Evolutionary conservation across 148 eudicot genomes (phyloP), one percentile per base, ranked within the genome.

Genomic region (Chenopodium formosanum): DNA sequence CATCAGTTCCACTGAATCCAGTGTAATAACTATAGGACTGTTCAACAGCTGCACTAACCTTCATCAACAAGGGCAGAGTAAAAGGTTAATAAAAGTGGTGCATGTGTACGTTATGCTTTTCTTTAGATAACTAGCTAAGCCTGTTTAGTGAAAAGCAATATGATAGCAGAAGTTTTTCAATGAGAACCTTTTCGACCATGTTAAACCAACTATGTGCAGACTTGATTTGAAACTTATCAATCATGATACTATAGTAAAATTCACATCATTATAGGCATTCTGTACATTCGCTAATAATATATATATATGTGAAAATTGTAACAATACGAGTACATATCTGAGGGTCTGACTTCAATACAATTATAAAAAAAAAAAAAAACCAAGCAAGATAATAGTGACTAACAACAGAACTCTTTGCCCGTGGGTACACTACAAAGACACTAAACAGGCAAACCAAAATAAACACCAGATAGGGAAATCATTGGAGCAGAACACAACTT

Each of bases 11-110:
- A 64, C 82, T 85, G 71, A 82, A 83, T 74, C 87, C 87, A 84
- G 79, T 60, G 80, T 88, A 88, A 80, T 76, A 86, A 52, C 81
- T 82, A 77, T 84, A 86, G 13, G 88, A 82, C 77, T 88, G 88
- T 70, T 84, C 88, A 77, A 83, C 85, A 80, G 47, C 65, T 13
- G 88, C 80, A 69, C 73, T 80, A 79, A 88, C 88, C 90, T 88
- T 78, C 77, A 84, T 27, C 62, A 81, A 58, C n/a, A 75, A 60
- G 53, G 78, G 37, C 52, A 76, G 80, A 60, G 68, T 16, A 40
- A 32, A 58, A 40, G 62, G 31, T 37, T 12, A 14, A 20, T 60
- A 52, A 66, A 2, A 77, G 10, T 48, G 22, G 79, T 53, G 72
- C 56, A 11, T 31, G 62, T 13, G 22, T 62, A 70, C 20, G 65